phyloP scores from a whole-genome alignment of 129 eudicot species.

The Dittrichia graveolens region DNA sequence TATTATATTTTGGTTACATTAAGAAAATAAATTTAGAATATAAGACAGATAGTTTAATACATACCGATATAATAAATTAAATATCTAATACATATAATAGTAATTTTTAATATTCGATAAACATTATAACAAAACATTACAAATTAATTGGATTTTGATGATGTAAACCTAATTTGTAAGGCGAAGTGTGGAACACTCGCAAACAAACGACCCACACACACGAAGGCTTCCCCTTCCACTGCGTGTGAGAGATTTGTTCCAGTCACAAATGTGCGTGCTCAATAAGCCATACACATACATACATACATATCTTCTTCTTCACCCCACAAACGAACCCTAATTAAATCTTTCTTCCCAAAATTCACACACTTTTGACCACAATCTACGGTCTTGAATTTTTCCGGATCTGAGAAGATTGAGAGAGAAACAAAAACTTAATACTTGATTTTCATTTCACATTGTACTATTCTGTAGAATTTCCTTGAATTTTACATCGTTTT shows the following conservation, averaged over 20 bases:
- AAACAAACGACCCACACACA: background rate
- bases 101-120: too few relatives aligned
- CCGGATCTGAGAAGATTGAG: constrained; percentile 7
- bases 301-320: constrained; percentile 15
- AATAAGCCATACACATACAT: constrained; percentile 34
- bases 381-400: background rate
- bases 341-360: constrained; percentile 16
- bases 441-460: constrained; percentile 24
- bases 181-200: too few relatives aligned
- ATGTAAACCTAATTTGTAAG: too few relatives aligned
- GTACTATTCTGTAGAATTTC: constrained; percentile 18
- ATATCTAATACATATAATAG: too few relatives aligned
- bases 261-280: constrained; percentile 38
- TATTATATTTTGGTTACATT: too few relatives aligned
- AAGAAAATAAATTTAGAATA: too few relatives aligned
- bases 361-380: constrained; percentile 27
- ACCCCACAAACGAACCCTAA: constrained; percentile 31
- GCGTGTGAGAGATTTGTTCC: constrained; percentile 5
- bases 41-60: too few relatives aligned
- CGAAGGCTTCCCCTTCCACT: constrained; percentile 1
- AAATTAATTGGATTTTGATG: too few relatives aligned
- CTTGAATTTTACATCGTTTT: background rate
- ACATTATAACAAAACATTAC: too few relatives aligned
- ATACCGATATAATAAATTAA: too few relatives aligned
- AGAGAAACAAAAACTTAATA: constrained; percentile 2